phyloP scores from a whole-genome alignment of 148 eudicot species.

The Vaccinium myrtillus region DNA sequence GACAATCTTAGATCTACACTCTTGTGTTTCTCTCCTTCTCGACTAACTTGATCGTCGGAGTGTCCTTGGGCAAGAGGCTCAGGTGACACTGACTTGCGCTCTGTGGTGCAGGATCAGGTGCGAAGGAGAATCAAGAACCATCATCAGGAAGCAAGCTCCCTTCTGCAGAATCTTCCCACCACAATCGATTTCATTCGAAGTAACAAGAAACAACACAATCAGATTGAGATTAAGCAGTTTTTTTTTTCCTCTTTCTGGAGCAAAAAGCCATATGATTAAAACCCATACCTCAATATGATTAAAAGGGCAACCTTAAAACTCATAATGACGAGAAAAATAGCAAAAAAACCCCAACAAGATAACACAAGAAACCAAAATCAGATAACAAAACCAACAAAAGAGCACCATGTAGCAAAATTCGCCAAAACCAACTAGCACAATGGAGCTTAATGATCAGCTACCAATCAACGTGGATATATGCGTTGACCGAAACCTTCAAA shows the following conservation, averaged over 20 bases:
- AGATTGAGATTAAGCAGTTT: neutral
- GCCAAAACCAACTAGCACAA: neutral
- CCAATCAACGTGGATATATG: neutral
- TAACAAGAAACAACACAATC: neutral
- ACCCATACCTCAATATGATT: neutral
- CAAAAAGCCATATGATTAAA: neutral
- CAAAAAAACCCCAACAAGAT: neutral
- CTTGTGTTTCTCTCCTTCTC: too few relatives aligned
- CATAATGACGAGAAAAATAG: neutral
- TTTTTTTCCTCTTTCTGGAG: neutral
- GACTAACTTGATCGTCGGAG: too few relatives aligned
- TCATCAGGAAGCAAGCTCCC: too few relatives aligned
- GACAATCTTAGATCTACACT: too few relatives aligned
- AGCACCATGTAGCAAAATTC: neutral
- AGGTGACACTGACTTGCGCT: too few relatives aligned
- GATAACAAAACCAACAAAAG: slow-evolving; percentile 2
- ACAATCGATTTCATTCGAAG: too few relatives aligned
- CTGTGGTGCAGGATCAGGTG: too few relatives aligned
- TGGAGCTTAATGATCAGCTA: slow-evolving; percentile 3
- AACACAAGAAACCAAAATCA: neutral
- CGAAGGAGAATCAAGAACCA: too few relatives aligned
- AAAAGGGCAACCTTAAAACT: neutral
- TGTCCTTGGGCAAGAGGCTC: too few relatives aligned
- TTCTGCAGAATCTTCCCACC: too few relatives aligned
- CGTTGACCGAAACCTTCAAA: neutral